Base-by-base conservation (phyloP, 2,329 filamentous ascomycete species). In the Talaromyces rugulosus region DNA sequence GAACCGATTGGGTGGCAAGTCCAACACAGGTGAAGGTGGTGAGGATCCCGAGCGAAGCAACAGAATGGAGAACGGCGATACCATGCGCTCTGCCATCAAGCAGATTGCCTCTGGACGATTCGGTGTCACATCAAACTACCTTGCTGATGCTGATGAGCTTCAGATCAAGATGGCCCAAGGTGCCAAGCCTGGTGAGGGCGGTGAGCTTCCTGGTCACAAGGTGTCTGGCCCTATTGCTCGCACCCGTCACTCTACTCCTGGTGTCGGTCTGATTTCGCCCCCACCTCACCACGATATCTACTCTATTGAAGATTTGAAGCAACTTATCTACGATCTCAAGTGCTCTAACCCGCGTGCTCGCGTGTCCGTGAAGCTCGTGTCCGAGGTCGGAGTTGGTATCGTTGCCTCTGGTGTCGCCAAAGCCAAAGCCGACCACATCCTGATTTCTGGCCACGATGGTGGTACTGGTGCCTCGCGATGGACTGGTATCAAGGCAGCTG, bases 101-200 rank as follows among this genome's bases (percentile, higher is more conserved):
- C 94, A 98, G 81, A 91, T 98, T 71, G 94, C 94, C 52, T 96
- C 92, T 53, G 94, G 94, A 66, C 90, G 94, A 72, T 98, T 98
- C 72, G 94, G 94, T 82, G 94, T 97, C 65, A 98, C 94, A 1
- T 95, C 91, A 63, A 91, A 92, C 74, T 98, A 97, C 75, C 86
- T 98, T 16, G 92, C 93, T 56, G 94, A 98, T 76, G 91, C 94
- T 18, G 94, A 98, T 72, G 93, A 98, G 80, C 83, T 98, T 53
- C 94, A 98, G 78, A 98, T 98, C 81, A 98, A 98, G 86, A 98
- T 98, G 94, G 94, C 94, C 9, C 94, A 98, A 80, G 94, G 94
- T 75, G 94, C 94, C 65, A 98, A 98, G 85, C 94, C 94, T 61
- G 94, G 94, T 78, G 94, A 98, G 78, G 94, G 94, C 82, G 94